Percentiles rank a stretch among this genome's conserved stretches.
These are phyloP conservation scores for Paramecium bursaria DNA, from an alignment of 73 alveolate genomes.

Conservation along the genomic window DNA sequence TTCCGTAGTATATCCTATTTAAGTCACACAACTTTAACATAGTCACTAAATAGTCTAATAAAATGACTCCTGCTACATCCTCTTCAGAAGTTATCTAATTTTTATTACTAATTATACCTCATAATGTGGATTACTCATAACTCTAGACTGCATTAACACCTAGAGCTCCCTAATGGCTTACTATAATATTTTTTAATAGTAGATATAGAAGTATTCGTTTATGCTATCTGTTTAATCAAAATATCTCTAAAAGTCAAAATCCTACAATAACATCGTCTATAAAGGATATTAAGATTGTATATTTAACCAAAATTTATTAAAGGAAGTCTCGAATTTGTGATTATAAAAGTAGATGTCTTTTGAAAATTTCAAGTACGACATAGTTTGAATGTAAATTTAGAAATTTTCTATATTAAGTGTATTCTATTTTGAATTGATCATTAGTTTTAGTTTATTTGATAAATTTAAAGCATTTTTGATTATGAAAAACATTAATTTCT, in stretches of 20 bases:
- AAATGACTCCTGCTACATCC: constrained; percentile 43
- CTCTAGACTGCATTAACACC: too few species aligned
- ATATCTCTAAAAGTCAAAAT: constrained; percentile 14
- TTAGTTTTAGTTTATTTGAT: constrained; percentile 23
- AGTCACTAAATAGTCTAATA: constrained; percentile 2
- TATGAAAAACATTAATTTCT: constrained; percentile 36
- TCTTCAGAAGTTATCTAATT: too few species aligned
- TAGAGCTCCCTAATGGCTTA: too few species aligned
- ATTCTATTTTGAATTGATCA: constrained; percentile 14
- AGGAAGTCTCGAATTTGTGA: constrained; percentile 1
- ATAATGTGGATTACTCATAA: too few species aligned
- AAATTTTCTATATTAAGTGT: background rate
- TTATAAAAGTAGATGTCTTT: background rate
- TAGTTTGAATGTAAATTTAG: background rate
- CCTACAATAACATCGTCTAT: background rate
- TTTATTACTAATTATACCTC: too few species aligned
- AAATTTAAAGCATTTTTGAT: constrained; percentile 55
- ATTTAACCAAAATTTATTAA: constrained; percentile 32
- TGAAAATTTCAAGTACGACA: background rate
- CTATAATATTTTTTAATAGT: too few species aligned
- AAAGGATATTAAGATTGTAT: background rate
- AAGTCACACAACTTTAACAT: background rate
- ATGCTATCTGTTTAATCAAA: constrained; percentile 24
- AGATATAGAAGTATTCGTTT: too few species aligned
- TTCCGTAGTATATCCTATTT: background rate